Evolutionary conservation across 2,329 filamentous ascomycete species (phyloP).

Genomic region (Apiospora sp.): DNA sequence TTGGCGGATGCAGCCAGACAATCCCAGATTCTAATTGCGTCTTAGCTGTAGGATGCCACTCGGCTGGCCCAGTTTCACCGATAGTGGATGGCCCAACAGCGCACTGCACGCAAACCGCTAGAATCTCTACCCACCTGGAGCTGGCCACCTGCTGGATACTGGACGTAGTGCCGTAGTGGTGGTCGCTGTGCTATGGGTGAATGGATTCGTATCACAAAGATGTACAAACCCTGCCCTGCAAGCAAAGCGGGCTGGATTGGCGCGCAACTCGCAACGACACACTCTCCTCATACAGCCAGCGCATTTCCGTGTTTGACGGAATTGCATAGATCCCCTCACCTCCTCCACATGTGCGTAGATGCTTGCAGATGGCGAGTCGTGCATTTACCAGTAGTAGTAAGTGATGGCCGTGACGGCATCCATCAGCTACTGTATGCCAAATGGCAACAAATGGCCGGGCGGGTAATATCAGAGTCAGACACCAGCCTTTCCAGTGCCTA

Average conservation of each 20-base stretch:
- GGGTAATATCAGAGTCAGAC: slow-evolving; percentile 17
- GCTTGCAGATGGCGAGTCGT: slow-evolving; percentile 19
- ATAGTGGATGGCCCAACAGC: slow-evolving; percentile 26
- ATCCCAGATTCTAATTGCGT: slow-evolving; percentile 13
- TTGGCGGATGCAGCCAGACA: slow-evolving; percentile 3
- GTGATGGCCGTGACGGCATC: slow-evolving; percentile 18
- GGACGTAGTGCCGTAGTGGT: not conserved
- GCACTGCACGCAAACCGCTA: slow-evolving; percentile 7
- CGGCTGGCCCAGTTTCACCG: slow-evolving; percentile 26
- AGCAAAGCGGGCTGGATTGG: slow-evolving; percentile 8
- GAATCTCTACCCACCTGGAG: slow-evolving; percentile 5
- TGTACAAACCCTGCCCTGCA: not conserved
- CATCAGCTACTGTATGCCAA: not conserved
- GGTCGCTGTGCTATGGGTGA: not conserved
- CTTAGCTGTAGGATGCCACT: slow-evolving; percentile 26
- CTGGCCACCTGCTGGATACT: not conserved
- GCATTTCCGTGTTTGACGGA: slow-evolving; percentile 13
- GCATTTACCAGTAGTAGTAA: slow-evolving; percentile 8
- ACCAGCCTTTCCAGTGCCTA: not conserved
- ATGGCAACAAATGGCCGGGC: slow-evolving; percentile 3
- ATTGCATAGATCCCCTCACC: slow-evolving; percentile 5
- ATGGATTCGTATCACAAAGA: slow-evolving; percentile 7
- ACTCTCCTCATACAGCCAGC: not conserved
- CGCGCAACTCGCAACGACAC: slow-evolving; percentile 1
- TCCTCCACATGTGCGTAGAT: slow-evolving; percentile 19